Evolutionary conservation across 78 protist species (phyloP), one percentile per base, ranked within the genome.

Genomic region (Guillardia theta): DNA sequence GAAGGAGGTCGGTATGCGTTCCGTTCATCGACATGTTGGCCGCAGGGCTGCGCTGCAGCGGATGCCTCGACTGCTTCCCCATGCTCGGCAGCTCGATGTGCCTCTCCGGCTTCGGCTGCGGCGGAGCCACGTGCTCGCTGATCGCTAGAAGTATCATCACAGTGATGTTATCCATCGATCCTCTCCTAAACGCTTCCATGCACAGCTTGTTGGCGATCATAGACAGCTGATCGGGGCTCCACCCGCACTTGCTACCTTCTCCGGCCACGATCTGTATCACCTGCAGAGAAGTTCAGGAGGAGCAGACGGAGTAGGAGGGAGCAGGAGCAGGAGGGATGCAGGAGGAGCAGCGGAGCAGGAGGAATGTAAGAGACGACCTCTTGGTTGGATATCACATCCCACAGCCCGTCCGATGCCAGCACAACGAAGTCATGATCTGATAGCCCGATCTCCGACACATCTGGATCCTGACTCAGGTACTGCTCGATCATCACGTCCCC

Each of bases 351-450:
- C n/a, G n/a, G n/a, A n/a, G n/a, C n/a, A n/a, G n/a, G n/a, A n/a
- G n/a, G n/a, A n/a, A n/a, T n/a, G n/a, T n/a, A n/a, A n/a, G n/a
- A n/a, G n/a, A n/a, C n/a, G n/a, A n/a, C 97, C 58, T 95, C 88
- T 80, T 97, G 95, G 93, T 97, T 97, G 80, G 92, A 54, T 22
- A 98, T 46, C 58, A 97, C 98, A 64, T 98, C 99, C 98, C 98
- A 98, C 87, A 98, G 62, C 21, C 99, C 99, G 64, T 98, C 99
- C 48, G 98, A 98, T 33, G 98, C 99, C 43, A 97, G 48, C 19
- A 98, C 93, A 30, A 96, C 21, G 47, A 93, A 96, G 33, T 95
- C 95, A 62, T 95, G 97, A 2, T 88, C 30, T 4, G 30, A 24
- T n/a, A 88, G 62, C 37, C 30, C 76, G 76, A 44, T 46, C 90